A percentile compares a stretch with the other conserved stretches of the same genome.
Evolutionary conservation across 2,329 filamentous ascomycete genomes (phyloP).

Genomic region (Ambrosiella cleistominuta): DNA sequence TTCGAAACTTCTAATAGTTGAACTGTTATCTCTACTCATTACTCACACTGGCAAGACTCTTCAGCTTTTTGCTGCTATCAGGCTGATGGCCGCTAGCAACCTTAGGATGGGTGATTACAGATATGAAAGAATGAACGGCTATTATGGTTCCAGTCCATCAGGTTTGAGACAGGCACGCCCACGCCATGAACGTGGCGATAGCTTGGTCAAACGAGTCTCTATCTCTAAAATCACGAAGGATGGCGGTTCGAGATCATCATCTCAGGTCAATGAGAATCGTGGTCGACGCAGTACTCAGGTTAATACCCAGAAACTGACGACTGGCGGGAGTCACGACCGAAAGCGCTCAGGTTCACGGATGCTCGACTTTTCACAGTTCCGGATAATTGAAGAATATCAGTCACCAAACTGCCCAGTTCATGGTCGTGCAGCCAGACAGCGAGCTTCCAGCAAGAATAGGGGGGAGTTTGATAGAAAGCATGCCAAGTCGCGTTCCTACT

Average conservation of each 20-base stretch:
- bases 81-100: too few relatives aligned
- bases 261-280: not conserved
- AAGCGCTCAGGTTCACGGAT: slow-evolving; percentile 1
- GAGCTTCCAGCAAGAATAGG: not conserved
- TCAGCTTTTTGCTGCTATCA: not conserved
- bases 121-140: too few relatives aligned
- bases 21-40: not conserved
- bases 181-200: not conserved
- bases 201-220: not conserved
- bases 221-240: not conserved
- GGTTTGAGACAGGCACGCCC: too few relatives aligned
- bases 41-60: too few relatives aligned
- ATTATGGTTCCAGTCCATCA: too few relatives aligned
- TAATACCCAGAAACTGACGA: not conserved
- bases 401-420: slow-evolving; percentile 12
- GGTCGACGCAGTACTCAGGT: not conserved
- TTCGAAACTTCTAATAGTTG: not conserved
- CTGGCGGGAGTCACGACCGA: not conserved
- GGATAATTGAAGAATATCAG: slow-evolving; percentile 11
- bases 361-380: slow-evolving; percentile 11
- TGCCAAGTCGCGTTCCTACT: slow-evolving; percentile 5
- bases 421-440: not conserved
- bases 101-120: too few relatives aligned
- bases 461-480: not conserved
- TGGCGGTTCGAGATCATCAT: not conserved